Percentiles rank a stretch among this genome's conserved stretches.
phyloP scores from a whole-genome alignment of 495 filamentous ascomycete genomes.

The Sporormia fimetaria region DNA sequence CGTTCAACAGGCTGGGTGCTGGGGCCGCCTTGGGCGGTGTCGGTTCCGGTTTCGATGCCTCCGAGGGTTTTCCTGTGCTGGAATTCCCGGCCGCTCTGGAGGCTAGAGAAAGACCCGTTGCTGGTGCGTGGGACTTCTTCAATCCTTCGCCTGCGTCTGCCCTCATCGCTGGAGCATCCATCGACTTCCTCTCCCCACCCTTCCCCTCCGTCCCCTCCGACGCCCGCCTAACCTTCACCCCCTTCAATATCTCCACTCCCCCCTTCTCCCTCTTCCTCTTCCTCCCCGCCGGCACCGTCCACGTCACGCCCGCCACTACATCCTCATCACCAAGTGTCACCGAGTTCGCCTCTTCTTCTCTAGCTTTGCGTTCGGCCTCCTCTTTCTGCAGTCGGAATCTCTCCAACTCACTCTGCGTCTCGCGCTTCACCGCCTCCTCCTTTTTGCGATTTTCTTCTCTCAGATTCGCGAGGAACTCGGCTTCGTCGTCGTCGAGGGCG shows the following conservation, averaged over 20 bases:
- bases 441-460: conserved; percentile 55
- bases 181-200: neutral
- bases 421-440: conserved; percentile 61
- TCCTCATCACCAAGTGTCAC: conserved; percentile 25
- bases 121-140: neutral
- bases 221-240: conserved; percentile 47
- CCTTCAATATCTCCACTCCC: conserved; percentile 37
- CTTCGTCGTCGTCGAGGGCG: conserved; percentile 83
- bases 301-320: conserved; percentile 37
- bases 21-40: neutral
- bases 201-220: neutral
- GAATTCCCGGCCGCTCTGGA: neutral
- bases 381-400: conserved; percentile 58
- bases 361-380: conserved; percentile 46
- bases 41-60: conserved; percentile 1
- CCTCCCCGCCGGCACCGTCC: conserved; percentile 42
- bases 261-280: conserved; percentile 51
- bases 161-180: neutral
- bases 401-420: conserved; percentile 62
- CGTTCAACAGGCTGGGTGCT: neutral
- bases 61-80: neutral
- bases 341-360: conserved; percentile 32
- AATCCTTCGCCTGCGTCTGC: neutral
- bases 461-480: conserved; percentile 79
- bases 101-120: neutral